Evolutionary conservation across 2,329 filamentous ascomycete species (phyloP).

Genomic region (Fusarium luffae): DNA sequence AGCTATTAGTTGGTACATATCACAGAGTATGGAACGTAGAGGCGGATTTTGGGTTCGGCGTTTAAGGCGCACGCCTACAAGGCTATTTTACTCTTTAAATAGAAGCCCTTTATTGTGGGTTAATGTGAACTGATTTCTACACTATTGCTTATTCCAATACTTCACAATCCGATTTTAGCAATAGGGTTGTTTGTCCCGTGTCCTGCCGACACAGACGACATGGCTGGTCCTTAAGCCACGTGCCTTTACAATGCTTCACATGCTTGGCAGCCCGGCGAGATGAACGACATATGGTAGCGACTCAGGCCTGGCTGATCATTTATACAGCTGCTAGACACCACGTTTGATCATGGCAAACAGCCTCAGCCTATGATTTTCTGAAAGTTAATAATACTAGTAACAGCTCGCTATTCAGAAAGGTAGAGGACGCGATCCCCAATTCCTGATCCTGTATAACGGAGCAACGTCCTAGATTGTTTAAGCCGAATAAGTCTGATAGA

Average conservation of each 20-base stretch:
- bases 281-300: not conserved
- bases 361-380: not conserved
- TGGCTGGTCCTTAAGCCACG: conserved; percentile 6
- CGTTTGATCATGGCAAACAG: not conserved
- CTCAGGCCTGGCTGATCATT: not conserved
- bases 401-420: not conserved
- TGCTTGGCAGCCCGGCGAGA: conserved; percentile 5
- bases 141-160: not conserved
- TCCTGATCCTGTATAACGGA: not conserved
- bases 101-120: conserved; percentile 15
- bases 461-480: not conserved
- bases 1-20: conserved; percentile 35
- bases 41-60: conserved; percentile 34
- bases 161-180: not conserved
- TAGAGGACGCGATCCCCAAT: not conserved
- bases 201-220: conserved; percentile 19
- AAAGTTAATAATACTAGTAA: not conserved
- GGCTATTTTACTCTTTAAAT: conserved; percentile 23
- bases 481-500: not conserved
- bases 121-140: not conserved
- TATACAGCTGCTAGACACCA: not conserved
- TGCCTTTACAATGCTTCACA: not conserved
- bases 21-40: conserved; percentile 33
- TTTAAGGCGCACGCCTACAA: conserved; percentile 38
- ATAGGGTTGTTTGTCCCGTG: not conserved